phyloP scores from a whole-genome alignment of 148 eudicot species.

The Fagopyrum esculentum region DNA sequence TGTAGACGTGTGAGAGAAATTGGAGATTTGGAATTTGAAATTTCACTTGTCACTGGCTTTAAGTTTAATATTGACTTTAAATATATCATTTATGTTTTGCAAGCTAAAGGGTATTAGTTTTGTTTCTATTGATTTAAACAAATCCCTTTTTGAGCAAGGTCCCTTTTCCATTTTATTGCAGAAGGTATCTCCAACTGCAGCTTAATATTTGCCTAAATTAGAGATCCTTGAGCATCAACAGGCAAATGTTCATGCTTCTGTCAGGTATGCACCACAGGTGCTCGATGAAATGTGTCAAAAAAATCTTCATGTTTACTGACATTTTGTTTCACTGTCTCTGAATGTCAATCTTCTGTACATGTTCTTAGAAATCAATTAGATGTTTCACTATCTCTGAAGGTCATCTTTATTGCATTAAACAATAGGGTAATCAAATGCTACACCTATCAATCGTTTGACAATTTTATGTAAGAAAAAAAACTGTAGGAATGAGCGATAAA shows the following conservation, averaged over 20 bases:
- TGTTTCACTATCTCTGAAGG: too few species aligned
- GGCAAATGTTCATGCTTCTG: too few species aligned
- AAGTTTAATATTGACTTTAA: background rate
- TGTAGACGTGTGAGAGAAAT: background rate
- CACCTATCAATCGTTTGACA: constrained; percentile 1
- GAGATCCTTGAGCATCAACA: too few species aligned
- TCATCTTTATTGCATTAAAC: too few species aligned
- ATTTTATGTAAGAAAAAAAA: background rate
- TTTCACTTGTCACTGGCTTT: background rate
- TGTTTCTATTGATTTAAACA: constrained; percentile 73
- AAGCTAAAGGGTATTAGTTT: constrained; percentile 87
- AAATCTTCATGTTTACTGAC: too few species aligned
- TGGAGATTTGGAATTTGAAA: background rate
- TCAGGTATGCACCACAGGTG: too few species aligned
- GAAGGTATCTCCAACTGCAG: constrained; percentile 37
- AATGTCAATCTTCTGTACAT: too few species aligned
- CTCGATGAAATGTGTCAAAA: too few species aligned
- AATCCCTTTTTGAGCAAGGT: constrained; percentile 85
- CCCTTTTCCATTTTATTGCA: constrained; percentile 90
- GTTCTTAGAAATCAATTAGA: too few species aligned
- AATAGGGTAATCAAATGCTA: too few species aligned
- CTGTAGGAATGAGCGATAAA: constrained; percentile 94
- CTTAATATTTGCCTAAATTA: too few species aligned
- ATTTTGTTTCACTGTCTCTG: too few species aligned
- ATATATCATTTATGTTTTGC: constrained; percentile 17